These are phyloP conservation scores for Neurospora sp. DNA, from an alignment of 2,329 filamentous ascomycete species.

Conservation along the genomic window DNA sequence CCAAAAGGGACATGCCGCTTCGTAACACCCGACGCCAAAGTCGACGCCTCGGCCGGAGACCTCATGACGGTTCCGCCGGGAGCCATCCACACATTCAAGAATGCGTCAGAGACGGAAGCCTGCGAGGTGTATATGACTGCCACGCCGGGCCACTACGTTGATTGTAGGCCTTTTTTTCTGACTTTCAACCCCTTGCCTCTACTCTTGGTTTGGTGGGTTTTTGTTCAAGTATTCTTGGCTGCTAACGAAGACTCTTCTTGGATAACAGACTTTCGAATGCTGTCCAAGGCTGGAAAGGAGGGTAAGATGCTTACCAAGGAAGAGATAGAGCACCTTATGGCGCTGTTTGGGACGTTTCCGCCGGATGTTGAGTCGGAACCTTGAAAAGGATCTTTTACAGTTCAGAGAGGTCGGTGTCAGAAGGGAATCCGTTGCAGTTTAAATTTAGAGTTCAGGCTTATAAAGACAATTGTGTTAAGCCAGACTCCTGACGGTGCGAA, in stretches of 20 bases:
- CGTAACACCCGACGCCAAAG: conserved; percentile 23
- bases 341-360: conserved; percentile 27
- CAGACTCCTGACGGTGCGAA: not conserved
- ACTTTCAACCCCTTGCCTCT: not conserved
- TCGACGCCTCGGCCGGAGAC: conserved; percentile 22
- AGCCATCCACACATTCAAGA: conserved; percentile 26
- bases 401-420: not conserved
- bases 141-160: conserved; percentile 27
- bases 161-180: conserved; percentile 19
- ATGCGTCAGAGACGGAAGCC: conserved; percentile 23
- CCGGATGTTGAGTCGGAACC: conserved; percentile 25
- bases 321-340: conserved; percentile 25
- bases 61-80: conserved; percentile 27
- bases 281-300: conserved; percentile 20
- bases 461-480: not conserved
- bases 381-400: conserved; percentile 6
- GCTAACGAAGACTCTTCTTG: not conserved
- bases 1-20: conserved; percentile 22
- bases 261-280: conserved; percentile 23
- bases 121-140: conserved; percentile 29
- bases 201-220: not conserved
- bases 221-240: not conserved
- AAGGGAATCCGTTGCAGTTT: not conserved
- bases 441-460: not conserved
- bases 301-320: conserved; percentile 19